Evolutionary conservation across 1,139 yeast genomes (phyloP), one percentile per base, ranked within the genome.

Genomic region (Yamadazyma blattariae): DNA sequence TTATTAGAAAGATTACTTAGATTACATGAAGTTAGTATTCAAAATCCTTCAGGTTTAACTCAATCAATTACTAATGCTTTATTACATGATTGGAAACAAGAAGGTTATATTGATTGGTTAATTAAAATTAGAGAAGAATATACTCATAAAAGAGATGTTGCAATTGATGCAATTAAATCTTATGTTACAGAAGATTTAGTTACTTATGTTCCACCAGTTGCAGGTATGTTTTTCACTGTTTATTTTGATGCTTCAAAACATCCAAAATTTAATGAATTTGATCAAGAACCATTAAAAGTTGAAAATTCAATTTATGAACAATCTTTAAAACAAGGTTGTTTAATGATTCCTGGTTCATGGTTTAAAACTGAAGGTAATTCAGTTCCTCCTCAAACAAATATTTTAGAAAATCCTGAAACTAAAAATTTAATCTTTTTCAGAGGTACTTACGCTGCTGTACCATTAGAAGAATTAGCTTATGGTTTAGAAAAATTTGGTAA

Each of bases 141-240:
- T 67, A 80, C 94, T 26, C 70, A 67, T 48, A 84, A 86, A 50
- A 55, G 72, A 61, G 89, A 88, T 56, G 80, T 75, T 38, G 85
- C 94, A 33, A 71, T 85, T 42, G 88, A 83, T 52, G 73, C 89
- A 7, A 66, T 88, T 44, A 66, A 60, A 44, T 71, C 74, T 45
- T 62, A 67, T 57, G 69, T 85, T 63, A 92, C 95, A 29, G 51
- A 60, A 37, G 76, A 76, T 30, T 67, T 78, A 22, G 67, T 71
- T 28, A 63, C 71, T 29, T 79, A 64, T 61, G 68, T 68, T 33
- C 83, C 94, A 16, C 96, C 96, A 32, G 81, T 79, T 22, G 96
- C 96, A 2, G 97, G 97, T 52, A 89, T 89, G 96, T 89, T 89
- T 61, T 87, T 88, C 71, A 86, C 92, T 53, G 71, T 86, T 46